These are phyloP conservation scores for Fusarium acutatum DNA, from an alignment of 2,329 filamentous ascomycete genomes.

Conservation along the genomic window DNA sequence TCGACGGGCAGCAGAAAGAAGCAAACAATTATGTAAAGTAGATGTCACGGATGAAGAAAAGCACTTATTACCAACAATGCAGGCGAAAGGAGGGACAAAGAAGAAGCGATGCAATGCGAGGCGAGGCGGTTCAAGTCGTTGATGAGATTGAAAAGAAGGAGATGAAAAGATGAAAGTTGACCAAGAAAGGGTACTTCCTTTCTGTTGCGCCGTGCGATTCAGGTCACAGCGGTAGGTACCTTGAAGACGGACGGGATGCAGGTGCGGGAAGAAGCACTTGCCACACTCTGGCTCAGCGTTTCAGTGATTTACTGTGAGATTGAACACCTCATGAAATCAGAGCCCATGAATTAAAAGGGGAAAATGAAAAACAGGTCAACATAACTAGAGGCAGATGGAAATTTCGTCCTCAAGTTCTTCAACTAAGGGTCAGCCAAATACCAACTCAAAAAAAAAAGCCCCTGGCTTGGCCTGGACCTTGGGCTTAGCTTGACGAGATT, in stretches of 20 bases:
- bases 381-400: background rate
- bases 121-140: conserved; percentile 13
- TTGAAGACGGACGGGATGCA: background rate
- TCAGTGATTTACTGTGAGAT: background rate
- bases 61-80: conserved; percentile 24
- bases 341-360: background rate
- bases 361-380: background rate
- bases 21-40: conserved; percentile 19
- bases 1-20: conserved; percentile 20
- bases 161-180: conserved; percentile 24
- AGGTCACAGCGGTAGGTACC: conserved; percentile 28
- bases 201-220: conserved; percentile 38
- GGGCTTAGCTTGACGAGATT: conserved; percentile 12
- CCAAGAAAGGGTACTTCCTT: conserved; percentile 15
- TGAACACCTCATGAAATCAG: background rate
- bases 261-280: conserved; percentile 28
- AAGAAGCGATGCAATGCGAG: conserved; percentile 13
- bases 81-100: conserved; percentile 31
- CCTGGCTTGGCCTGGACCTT: conserved; percentile 15
- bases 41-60: conserved; percentile 23
- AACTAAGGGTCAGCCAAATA: conserved; percentile 5
- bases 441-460: conserved; percentile 11
- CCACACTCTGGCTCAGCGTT: conserved; percentile 22
- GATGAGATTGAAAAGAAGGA: conserved; percentile 27
- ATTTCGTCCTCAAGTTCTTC: background rate